Percentiles rank a stretch among this genome's conserved stretches.
Evolutionary conservation across 805 yeast species (phyloP).

Genomic region (Saccharomycopsis guyanensis): DNA sequence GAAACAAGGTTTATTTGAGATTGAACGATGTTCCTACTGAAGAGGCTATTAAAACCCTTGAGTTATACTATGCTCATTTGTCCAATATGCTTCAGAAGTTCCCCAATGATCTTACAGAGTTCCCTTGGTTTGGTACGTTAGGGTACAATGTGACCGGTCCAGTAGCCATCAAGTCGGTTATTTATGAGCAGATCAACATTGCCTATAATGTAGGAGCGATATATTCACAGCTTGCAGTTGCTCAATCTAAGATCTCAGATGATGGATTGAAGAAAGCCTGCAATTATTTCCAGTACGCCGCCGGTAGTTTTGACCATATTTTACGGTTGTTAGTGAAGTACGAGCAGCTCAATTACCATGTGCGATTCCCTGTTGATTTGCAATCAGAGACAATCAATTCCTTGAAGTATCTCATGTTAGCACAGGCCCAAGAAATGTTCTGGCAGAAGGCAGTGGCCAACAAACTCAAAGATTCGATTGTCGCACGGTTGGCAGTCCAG

Average conservation of each 20-base stretch:
- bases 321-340: slow-evolving; percentile 20
- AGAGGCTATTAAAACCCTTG: slow-evolving; percentile 32
- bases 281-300: slow-evolving; percentile 58
- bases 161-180: slow-evolving; percentile 43
- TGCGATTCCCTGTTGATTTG: slow-evolving; percentile 35
- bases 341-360: slow-evolving; percentile 9
- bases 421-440: slow-evolving; percentile 82
- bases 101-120: slow-evolving; percentile 51
- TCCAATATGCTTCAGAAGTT: slow-evolving; percentile 44
- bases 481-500: slow-evolving; percentile 60
- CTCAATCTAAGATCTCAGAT: slow-evolving; percentile 36
- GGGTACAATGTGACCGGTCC: slow-evolving; percentile 33
- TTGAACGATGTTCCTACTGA: slow-evolving; percentile 28
- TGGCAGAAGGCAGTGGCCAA: slow-evolving; percentile 64
- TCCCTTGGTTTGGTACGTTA: slow-evolving; percentile 50
- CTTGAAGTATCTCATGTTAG: slow-evolving; percentile 49
- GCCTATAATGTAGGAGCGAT: slow-evolving; percentile 63
- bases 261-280: slow-evolving; percentile 59
- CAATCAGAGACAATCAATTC: slow-evolving; percentile 43
- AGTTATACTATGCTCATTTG: slow-evolving; percentile 42
- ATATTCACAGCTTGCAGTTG: slow-evolving; percentile 48
- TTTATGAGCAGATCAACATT: slow-evolving; percentile 55
- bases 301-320: slow-evolving; percentile 51
- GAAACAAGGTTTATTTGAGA: slow-evolving; percentile 31
- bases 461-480: slow-evolving; percentile 46